These are phyloP conservation scores for Penicillium sp. DNA, from an alignment of 2,329 filamentous ascomycete genomes.

Conservation along the genomic window DNA sequence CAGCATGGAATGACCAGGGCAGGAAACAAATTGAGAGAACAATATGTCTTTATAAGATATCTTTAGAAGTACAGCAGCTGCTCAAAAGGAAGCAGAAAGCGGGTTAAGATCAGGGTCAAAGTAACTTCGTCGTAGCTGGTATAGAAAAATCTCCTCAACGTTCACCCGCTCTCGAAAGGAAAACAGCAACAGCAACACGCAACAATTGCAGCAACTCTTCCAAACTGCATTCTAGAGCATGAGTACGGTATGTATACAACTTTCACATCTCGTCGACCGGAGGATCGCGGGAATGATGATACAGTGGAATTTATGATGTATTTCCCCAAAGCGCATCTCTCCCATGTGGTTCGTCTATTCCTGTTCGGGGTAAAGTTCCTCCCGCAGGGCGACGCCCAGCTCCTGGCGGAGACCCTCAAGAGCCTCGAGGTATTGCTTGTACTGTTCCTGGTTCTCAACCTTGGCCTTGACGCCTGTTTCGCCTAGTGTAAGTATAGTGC, in stretches of 20 bases:
- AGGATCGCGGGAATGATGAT: constrained; percentile 25
- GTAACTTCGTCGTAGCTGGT: constrained; percentile 27
- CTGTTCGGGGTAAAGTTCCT: constrained; percentile 80
- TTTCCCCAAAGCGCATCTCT: background rate
- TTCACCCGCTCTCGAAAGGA: constrained; percentile 26
- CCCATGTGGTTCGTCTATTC: constrained; percentile 36
- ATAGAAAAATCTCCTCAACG: constrained; percentile 29
- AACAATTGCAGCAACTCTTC: constrained; percentile 13
- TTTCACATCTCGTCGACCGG: constrained; percentile 38
- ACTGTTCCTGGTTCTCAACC: constrained; percentile 98
- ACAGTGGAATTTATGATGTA: constrained; percentile 11
- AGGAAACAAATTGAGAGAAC: constrained; percentile 16
- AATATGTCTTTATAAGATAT: constrained; percentile 21
- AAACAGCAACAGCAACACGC: constrained; percentile 14
- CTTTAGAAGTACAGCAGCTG: constrained; percentile 27
- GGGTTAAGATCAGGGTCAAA: background rate
- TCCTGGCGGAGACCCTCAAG: constrained; percentile 92
- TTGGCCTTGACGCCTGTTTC: constrained; percentile 91
- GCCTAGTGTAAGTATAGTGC: constrained; percentile 17
- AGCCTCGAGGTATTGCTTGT: constrained; percentile 92
- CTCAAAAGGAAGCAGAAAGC: constrained; percentile 20
- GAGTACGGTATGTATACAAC: constrained; percentile 49
- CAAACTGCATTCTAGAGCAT: constrained; percentile 42
- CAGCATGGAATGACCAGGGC: background rate
- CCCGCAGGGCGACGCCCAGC: constrained; percentile 87